Base-by-base conservation (phyloP, 257 asterid genomes). In the Fraxinus americana region DNA sequence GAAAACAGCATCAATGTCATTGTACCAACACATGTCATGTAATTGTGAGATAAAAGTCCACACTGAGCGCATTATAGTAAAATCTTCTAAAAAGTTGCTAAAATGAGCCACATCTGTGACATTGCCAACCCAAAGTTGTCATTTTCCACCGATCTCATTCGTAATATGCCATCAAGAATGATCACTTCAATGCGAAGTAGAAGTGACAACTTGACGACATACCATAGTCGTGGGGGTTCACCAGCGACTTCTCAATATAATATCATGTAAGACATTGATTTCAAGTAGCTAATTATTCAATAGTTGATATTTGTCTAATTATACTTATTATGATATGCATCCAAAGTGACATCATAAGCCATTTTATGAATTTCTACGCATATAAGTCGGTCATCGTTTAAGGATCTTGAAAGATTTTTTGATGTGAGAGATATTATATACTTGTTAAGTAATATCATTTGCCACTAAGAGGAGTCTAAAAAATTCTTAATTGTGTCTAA, bases 1-100 rank as follows among this genome's bases (percentile, higher is more conserved):
- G 74, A 79, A 84, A 79, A 79, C 79, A 73, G 29, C 34, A 57
- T 23, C 66, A 52, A 73, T 61, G 80, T 66, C 61, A 4, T 50
- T 75, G 29, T 50, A n/a, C 12, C 13, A 25, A 14, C 14, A 16
- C 17, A 63, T 12, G 27, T 5, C 25, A 36, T 63, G 7, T 25
- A 70, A 81, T 35, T 43, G 74, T 73, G 81, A 78, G 10, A 30
- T 67, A 67, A 45, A 43, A 32, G 70, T 32, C 35, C 61, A n/a
- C 23, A 0, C 2, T 1, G 10, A n/a, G 66, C 36, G 2, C 69
- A 63, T 4, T 63, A 0, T 25, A 17, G 21, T 21, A 23, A 70
- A 69, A 54, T 17, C 35, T 45, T 2, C 38, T 36, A 0, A 54
- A 9, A 77, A 27, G 19, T 27, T 25, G 69, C 34, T 63, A 63